Evolutionary conservation across 2,329 filamentous ascomycete genomes (phyloP).

Genomic region (Diplodia scrobiculata): DNA sequence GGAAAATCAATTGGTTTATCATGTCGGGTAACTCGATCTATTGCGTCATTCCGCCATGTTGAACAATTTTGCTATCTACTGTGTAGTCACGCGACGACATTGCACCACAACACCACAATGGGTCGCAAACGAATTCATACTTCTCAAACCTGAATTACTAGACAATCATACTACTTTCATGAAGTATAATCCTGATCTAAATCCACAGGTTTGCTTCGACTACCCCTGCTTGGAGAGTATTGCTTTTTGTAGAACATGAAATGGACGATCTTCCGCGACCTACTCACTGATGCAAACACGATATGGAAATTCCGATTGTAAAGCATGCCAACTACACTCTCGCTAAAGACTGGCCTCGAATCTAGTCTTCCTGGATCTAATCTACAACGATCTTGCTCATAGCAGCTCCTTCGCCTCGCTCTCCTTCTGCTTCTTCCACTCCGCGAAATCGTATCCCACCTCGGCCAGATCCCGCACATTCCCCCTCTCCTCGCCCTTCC

Average conservation of each 20-base stretch:
- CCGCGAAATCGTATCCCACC: constrained; percentile 55
- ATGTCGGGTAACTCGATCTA: background rate
- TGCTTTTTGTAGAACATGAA: too few relatives aligned
- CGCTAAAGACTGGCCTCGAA: background rate
- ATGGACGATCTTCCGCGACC: too few relatives aligned
- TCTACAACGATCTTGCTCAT: constrained; percentile 1
- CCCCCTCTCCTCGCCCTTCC: constrained; percentile 59
- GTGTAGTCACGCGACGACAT: background rate
- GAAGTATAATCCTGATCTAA: too few relatives aligned
- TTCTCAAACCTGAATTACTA: too few relatives aligned
- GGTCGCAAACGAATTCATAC: too few relatives aligned
- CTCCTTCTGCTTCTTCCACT: constrained; percentile 36
- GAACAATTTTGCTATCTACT: background rate
- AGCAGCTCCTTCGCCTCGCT: constrained; percentile 29
- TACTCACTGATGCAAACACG: background rate
- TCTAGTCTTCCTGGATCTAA: background rate
- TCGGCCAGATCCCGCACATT: constrained; percentile 67
- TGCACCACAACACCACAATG: background rate
- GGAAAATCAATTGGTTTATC: background rate
- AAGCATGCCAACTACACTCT: background rate
- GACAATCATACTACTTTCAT: too few relatives aligned
- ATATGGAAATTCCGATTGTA: background rate
- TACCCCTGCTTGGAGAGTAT: too few relatives aligned
- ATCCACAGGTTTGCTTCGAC: too few relatives aligned
- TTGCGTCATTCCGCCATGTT: background rate